Conservation (phyloP, 306 rosid genomes). For the Boehmeria nivea region DNA sequence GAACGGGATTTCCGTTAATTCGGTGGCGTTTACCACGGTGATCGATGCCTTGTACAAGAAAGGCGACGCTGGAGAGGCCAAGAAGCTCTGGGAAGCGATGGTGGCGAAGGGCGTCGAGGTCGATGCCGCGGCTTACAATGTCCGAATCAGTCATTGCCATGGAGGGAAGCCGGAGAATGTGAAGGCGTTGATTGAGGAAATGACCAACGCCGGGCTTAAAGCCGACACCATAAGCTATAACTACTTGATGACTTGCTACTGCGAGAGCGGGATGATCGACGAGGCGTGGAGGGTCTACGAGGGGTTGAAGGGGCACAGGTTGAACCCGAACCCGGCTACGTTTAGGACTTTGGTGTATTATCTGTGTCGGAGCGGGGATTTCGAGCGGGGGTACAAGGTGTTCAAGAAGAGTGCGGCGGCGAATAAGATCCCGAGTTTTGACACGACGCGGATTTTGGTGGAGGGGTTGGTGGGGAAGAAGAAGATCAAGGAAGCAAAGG, state of each 20-base stretch:
- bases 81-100: constrained; percentile 54
- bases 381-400: constrained; percentile 39
- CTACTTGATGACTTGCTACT: constrained; percentile 53
- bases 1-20: constrained; percentile 42
- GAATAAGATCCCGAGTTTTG: constrained; percentile 54
- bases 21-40: constrained; percentile 44
- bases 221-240: constrained; percentile 53
- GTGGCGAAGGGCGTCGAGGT: constrained; percentile 37
- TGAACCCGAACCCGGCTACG: constrained; percentile 54
- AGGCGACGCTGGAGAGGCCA: constrained; percentile 49
- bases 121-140: constrained; percentile 48
- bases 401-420: constrained; percentile 57
- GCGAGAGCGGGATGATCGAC: constrained; percentile 42
- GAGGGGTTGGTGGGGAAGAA: constrained; percentile 52
- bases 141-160: constrained; percentile 39
- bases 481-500: constrained; percentile 47
- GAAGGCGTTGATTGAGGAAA: constrained; percentile 46
- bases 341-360: constrained; percentile 43
- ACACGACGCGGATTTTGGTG: constrained; percentile 41
- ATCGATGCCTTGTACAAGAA: constrained; percentile 42
- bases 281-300: constrained; percentile 50
- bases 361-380: constrained; percentile 41
- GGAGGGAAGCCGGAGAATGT: constrained; percentile 46
- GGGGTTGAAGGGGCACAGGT: constrained; percentile 36
- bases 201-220: constrained; percentile 43